Percentiles rank a stretch among this genome's conserved stretches.
These are phyloP conservation scores for Dorcoceras hygrometricum DNA, from an alignment of 257 asterid genomes.

Conservation along the genomic window DNA sequence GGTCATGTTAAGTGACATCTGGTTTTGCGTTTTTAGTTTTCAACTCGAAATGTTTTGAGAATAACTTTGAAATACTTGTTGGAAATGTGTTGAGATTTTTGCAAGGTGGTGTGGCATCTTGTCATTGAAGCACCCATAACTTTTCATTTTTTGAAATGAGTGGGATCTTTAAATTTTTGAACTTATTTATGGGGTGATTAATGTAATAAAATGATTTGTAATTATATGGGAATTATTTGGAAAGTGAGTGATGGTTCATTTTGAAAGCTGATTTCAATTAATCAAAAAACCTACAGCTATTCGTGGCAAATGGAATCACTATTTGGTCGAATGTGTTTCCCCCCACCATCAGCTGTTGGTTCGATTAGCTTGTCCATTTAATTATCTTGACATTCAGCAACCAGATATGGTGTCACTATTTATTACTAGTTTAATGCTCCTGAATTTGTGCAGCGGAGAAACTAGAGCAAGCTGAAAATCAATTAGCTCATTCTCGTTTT, in stretches of 20 bases:
- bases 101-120: neutral
- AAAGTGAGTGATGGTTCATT: neutral
- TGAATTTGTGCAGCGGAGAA: slow-evolving; percentile 71
- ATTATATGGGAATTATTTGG: neutral
- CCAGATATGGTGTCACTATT: slow-evolving; percentile 7
- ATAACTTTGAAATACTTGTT: neutral
- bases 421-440: slow-evolving; percentile 15
- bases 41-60: neutral
- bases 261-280: neutral
- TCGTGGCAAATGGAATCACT: neutral
- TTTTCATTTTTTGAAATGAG: neutral
- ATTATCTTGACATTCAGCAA: slow-evolving; percentile 1
- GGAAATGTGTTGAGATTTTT: neutral
- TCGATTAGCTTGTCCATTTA: slow-evolving; percentile 3
- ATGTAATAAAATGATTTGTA: neutral
- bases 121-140: neutral
- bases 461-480: slow-evolving; percentile 97
- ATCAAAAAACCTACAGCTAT: neutral
- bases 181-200: neutral
- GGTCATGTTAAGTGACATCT: neutral
- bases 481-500: slow-evolving; percentile 78
- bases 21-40: neutral
- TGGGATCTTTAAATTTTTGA: neutral
- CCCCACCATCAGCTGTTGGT: neutral
- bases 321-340: neutral